phyloP scores from a whole-genome alignment of 2,329 filamentous ascomycete species.

The Escovopsis sp. region DNA sequence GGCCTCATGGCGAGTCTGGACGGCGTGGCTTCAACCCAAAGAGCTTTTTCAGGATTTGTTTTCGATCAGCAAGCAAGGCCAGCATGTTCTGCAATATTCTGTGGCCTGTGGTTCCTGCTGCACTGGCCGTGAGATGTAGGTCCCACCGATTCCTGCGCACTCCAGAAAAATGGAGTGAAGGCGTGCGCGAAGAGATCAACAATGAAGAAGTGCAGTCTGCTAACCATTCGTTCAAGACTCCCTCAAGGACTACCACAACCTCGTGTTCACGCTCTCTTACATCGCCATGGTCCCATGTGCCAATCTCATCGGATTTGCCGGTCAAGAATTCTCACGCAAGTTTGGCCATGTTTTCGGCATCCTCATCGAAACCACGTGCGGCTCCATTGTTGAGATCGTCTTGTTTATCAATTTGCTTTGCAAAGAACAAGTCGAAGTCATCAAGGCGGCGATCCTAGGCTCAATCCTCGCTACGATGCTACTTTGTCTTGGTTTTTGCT shows the following conservation, averaged over 20 bases:
- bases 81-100: conserved; percentile 32
- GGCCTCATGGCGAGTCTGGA: conserved; percentile 26
- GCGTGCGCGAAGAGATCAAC: too few relatives aligned
- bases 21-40: conserved; percentile 28
- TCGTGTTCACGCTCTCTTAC: conserved; percentile 33
- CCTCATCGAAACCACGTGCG: conserved; percentile 47
- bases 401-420: conserved; percentile 3
- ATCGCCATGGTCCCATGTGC: conserved; percentile 37
- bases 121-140: conserved; percentile 27
- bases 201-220: too few relatives aligned
- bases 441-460: conserved; percentile 70
- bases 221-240: conserved; percentile 13
- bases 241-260: conserved; percentile 21
- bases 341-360: conserved; percentile 58
- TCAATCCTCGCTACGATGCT: conserved; percentile 68
- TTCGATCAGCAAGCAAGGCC: conserved; percentile 28
- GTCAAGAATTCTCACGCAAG: conserved; percentile 63
- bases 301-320: conserved; percentile 34
- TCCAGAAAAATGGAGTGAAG: too few relatives aligned
- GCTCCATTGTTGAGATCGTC: conserved; percentile 34
- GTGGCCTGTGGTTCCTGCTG: conserved; percentile 35
- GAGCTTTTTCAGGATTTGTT: conserved; percentile 29
- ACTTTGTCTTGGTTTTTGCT: conserved; percentile 66
- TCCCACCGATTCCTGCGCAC: too few relatives aligned
- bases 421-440: conserved; percentile 41